Base-by-base conservation (phyloP, 176 grass and related monocot species). In the Rhynchospora pubera region DNA sequence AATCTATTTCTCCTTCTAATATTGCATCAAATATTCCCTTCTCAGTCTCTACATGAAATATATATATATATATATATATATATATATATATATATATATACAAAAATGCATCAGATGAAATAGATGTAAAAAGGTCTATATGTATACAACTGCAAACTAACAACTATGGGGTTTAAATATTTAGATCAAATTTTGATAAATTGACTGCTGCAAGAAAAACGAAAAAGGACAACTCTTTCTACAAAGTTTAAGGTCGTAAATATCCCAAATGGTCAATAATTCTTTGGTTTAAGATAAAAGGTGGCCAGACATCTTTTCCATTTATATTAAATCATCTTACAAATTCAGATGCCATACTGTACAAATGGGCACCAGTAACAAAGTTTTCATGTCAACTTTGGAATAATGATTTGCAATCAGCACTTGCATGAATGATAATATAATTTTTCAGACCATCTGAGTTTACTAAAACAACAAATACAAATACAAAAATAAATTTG, bases 11-110 rank as follows among this genome's bases (percentile, higher is more conserved):
- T 57, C 84, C 95, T 62, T 93, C 56, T 30, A 98, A 86, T 77
- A 98, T 87, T 61, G 92, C 89, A 84, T 91, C 90, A 76, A 94
- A 98, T 92, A 98, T 98, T 21, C 95, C 95, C 83, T 92, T 98
- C 67, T 98, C 95, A 13, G 88, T 98, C 87, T 98, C 95, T 98
- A 80, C 51, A 91, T 26, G 89, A n/a, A n/a, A n/a, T n/a, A n/a
- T n/a, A n/a, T n/a, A n/a, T n/a, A n/a, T n/a, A n/a, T n/a, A n/a
- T n/a, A n/a, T n/a, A n/a, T n/a, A n/a, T n/a, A n/a, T n/a, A n/a
- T n/a, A n/a, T n/a, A n/a, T n/a, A n/a, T n/a, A n/a, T n/a, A n/a
- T n/a, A n/a, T n/a, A n/a, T n/a, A n/a, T n/a, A n/a, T n/a, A n/a
- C n/a, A n/a, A n/a, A n/a, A n/a, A n/a, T 77, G 51, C 50, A 55